These are phyloP conservation scores for Teratosphaeria pseudoeucalypti DNA, from an alignment of 2,329 filamentous ascomycete genomes.

Conservation along the genomic window DNA sequence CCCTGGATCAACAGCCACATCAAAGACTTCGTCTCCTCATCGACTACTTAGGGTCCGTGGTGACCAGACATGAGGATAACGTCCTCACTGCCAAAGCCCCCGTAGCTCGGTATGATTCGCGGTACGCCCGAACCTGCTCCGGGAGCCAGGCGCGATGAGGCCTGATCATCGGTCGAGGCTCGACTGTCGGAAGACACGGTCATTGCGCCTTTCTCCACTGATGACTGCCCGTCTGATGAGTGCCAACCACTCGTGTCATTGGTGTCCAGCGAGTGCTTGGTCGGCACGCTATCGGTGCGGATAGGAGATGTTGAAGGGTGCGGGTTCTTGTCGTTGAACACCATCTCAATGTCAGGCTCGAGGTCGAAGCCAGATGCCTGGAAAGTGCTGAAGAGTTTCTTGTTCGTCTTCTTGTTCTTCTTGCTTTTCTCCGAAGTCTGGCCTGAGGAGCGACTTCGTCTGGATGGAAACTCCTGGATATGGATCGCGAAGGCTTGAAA, in stretches of 20 bases:
- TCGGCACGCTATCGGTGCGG: background rate
- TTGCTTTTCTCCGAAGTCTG: background rate
- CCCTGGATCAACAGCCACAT: background rate
- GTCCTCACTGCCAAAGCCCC: background rate
- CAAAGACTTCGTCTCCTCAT: background rate
- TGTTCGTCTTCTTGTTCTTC: background rate
- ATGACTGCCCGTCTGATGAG: background rate
- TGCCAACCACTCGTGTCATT: background rate
- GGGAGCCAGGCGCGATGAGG: background rate
- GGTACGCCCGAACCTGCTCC: background rate
- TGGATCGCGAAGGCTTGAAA: background rate
- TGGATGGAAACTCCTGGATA: background rate
- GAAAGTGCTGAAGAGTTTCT: background rate
- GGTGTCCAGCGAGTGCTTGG: background rate
- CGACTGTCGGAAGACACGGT: background rate
- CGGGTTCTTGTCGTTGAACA: background rate
- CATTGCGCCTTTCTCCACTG: background rate
- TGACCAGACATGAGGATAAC: background rate
- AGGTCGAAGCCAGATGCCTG: background rate
- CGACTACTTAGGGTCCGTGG: background rate
- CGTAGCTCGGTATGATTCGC: background rate
- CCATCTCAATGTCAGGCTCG: background rate
- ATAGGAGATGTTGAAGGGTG: background rate
- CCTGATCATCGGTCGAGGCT: background rate
- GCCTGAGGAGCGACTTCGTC: background rate